Evolutionary conservation across 148 eudicot species (phyloP).

Genomic region (Polygonum maritimum): DNA sequence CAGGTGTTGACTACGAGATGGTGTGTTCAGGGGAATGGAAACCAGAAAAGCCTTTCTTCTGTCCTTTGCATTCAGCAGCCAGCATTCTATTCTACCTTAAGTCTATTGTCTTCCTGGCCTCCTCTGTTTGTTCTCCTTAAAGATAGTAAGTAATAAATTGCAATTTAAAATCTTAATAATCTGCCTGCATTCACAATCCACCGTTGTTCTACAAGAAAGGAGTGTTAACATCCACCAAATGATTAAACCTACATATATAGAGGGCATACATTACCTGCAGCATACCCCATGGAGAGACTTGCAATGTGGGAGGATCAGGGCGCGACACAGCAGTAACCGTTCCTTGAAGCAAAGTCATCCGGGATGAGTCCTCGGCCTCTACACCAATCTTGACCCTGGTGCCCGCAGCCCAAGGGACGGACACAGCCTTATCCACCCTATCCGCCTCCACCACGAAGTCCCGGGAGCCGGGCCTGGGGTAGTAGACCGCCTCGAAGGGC

Average conservation of each 20-base stretch:
- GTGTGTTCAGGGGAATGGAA: not conserved
- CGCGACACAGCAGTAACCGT: constrained; percentile 19
- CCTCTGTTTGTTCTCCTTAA: no score
- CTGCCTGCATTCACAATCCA: no score
- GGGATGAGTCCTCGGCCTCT: constrained; percentile 44
- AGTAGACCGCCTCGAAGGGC: constrained; percentile 59
- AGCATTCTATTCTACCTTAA: no score
- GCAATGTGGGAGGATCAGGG: constrained; percentile 29
- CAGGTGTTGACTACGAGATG: not conserved
- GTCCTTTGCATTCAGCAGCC: no score
- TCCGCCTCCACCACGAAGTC: constrained; percentile 73
- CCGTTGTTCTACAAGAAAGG: no score
- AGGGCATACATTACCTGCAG: constrained; percentile 44
- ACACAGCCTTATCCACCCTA: constrained; percentile 33
- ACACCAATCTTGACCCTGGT: constrained; percentile 44
- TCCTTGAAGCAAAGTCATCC: constrained; percentile 48
- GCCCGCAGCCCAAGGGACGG: constrained; percentile 32
- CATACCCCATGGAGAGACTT: constrained; percentile 60
- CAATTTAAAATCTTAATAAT: no score
- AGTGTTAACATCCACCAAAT: no score
- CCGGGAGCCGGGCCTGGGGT: constrained; percentile 41
- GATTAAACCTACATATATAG: no score
- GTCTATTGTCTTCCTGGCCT: no score
- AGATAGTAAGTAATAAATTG: no score
- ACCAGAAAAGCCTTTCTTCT: no score